phyloP scores from a whole-genome alignment of 2,329 filamentous ascomycete species.

The Reticulascus tulasneorum region DNA sequence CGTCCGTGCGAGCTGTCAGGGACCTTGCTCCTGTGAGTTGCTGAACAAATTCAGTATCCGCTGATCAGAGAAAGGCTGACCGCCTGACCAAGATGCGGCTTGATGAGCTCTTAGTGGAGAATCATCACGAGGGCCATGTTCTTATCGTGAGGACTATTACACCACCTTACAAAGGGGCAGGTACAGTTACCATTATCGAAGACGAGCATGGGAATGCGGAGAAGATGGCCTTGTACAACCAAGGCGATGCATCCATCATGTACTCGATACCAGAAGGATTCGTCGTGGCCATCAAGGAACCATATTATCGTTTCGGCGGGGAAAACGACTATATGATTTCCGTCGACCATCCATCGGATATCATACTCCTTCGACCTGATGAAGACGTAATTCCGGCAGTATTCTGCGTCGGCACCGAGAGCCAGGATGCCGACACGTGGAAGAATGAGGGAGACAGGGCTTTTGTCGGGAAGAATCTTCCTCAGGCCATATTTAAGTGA shows the following conservation, averaged over 20 bases:
- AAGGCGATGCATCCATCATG: conserved; percentile 25
- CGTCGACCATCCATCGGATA: conserved; percentile 30
- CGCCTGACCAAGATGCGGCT: conserved; percentile 21
- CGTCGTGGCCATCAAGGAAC: conserved; percentile 31
- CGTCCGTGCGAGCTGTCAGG: conserved; percentile 10
- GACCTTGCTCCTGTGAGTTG: conserved; percentile 11
- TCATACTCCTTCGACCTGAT: conserved; percentile 23
- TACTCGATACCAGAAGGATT: conserved; percentile 26
- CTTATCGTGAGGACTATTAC: conserved; percentile 26
- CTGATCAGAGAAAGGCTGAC: too few species aligned
- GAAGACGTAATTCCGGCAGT: conserved; percentile 25
- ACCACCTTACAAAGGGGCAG: conserved; percentile 27
- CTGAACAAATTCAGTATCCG: too few species aligned
- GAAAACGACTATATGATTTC: conserved; percentile 27
- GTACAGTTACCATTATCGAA: conserved; percentile 29
- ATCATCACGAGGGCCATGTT: conserved; percentile 28
- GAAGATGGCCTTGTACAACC: conserved; percentile 34
- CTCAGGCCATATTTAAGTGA: conserved; percentile 27
- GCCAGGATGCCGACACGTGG: conserved; percentile 14
- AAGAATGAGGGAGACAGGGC: conserved; percentile 16
- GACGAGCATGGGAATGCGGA: conserved; percentile 31
- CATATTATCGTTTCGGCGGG: conserved; percentile 29
- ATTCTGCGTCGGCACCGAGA: conserved; percentile 17
- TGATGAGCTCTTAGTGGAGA: conserved; percentile 24
- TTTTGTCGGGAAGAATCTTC: conserved; percentile 25